Evolutionary conservation across 257 asterid species (phyloP).

Genomic region (Perilla frutescens): DNA sequence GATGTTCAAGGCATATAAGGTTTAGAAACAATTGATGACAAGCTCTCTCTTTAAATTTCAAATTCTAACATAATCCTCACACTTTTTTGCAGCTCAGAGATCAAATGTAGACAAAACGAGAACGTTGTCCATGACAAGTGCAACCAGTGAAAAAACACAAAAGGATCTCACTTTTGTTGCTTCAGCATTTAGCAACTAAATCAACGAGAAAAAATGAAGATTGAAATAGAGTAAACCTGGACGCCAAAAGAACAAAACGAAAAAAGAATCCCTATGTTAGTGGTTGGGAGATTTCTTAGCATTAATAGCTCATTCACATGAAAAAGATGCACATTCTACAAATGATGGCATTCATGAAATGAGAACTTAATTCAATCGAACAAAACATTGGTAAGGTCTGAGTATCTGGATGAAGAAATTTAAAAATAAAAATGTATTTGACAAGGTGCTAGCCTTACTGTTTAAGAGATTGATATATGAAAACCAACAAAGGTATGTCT

Average conservation of each 20-base stretch:
- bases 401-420: not conserved
- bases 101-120: not conserved
- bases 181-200: not conserved
- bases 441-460: not conserved
- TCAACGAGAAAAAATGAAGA: conserved; percentile 16
- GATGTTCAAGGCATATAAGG: not conserved
- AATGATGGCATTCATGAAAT: not conserved
- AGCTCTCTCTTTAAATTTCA: not conserved
- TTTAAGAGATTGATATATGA: not conserved
- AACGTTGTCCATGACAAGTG: not conserved
- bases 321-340: conserved; percentile 25
- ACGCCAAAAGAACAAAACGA: conserved; percentile 3
- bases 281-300: conserved; percentile 12
- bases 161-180: not conserved
- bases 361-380: conserved; percentile 15
- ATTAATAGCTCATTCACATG: conserved; percentile 20
- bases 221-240: conserved; percentile 1
- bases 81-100: not conserved
- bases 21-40: not conserved
- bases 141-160: conserved; percentile 7
- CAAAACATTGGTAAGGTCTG: not conserved
- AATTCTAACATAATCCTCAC: not conserved
- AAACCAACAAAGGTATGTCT: conserved; percentile 2
- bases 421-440: not conserved
- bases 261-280: not conserved